Base-by-base conservation (phyloP, 352 stramenopile genomes). In the Pythium aristosporum region DNA sequence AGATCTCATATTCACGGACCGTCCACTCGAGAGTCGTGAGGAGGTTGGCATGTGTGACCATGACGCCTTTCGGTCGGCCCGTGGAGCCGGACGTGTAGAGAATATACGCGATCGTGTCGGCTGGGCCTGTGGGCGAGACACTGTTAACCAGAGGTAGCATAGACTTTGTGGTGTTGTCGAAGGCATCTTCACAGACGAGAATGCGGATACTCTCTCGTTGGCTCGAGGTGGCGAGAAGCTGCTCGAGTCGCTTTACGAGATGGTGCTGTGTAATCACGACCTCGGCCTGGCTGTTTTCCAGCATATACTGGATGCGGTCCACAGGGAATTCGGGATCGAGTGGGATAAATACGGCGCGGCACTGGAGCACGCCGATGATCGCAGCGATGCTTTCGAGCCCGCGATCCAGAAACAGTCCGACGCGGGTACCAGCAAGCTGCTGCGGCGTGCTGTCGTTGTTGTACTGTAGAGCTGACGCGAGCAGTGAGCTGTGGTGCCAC, bases 61-160 rank as follows among this genome's bases (percentile, higher is more conserved):
- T 71, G 13, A 93, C 85, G 25, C 85, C 85, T 51, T 93, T 93
- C 7, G 85, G 85, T 15, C 77, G 67, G 10, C 80, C 83, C 36
- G 80, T 92, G 1, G 76, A 87, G 21, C 83, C 83, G 16, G 77
- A 88, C 4, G 83, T 92, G 63, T 90, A 92, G n/a, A 92, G 72
- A 20, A 92, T 78, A 47, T 92, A 89, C 18, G 75, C 71, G 2
- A 69, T 48, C 11, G 63, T 72, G 9, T 63, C 55, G 21, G 54
- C 39, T 12, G 63, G 48, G 32, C 54, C 48, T 25, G 21, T 15
- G 46, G 21, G 21, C 32, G 23, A 34, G 11, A 25, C 25, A 23
- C 13, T n/a, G 13, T 56, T 16, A 8, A 46, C 18, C 16, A n/a
- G 39, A 20, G 15, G 39, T 1, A 13, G 7, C 13, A 13, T 20